phyloP scores from a whole-genome alignment of 257 asterid genomes.

The Solanum microdontum region DNA sequence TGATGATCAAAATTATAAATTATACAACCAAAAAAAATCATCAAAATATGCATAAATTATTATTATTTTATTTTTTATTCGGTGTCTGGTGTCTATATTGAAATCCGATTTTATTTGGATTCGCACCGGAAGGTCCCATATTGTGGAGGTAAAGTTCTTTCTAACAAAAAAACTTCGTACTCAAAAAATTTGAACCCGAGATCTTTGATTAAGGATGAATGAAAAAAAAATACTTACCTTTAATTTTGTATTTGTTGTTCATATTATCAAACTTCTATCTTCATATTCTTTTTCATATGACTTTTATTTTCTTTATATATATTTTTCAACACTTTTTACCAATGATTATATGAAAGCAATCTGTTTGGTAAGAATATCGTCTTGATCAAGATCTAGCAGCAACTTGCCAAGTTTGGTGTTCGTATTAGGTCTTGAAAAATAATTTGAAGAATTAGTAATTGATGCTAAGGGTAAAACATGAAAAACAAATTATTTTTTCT shows the following conservation, averaged over 20 bases:
- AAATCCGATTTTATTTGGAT: rapidly evolving
- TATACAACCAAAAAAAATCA: background rate
- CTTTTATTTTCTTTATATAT: background rate
- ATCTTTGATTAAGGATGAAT: too few relatives aligned
- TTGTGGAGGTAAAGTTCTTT: background rate
- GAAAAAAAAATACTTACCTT: too few relatives aligned
- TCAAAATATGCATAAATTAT: too few relatives aligned
- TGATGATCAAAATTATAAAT: too few relatives aligned
- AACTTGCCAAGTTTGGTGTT: background rate
- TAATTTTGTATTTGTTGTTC: too few relatives aligned
- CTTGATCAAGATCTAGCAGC: background rate
- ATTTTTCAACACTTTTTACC: background rate
- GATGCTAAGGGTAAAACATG: background rate
- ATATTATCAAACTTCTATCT: background rate
- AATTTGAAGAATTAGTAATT: background rate
- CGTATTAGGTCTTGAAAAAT: background rate
- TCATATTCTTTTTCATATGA: background rate
- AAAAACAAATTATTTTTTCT: too few relatives aligned
- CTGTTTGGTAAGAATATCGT: background rate
- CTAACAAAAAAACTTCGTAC: background rate
- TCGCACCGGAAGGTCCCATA: rapidly evolving
- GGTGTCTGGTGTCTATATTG: too few relatives aligned
- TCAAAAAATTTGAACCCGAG: rapidly evolving
- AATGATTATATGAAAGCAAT: background rate
- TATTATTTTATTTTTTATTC: too few relatives aligned